Evolutionary conservation across 805 yeast species (phyloP), one percentile per base, ranked within the genome.

Genomic region (Myxozyma lipomycoides): DNA sequence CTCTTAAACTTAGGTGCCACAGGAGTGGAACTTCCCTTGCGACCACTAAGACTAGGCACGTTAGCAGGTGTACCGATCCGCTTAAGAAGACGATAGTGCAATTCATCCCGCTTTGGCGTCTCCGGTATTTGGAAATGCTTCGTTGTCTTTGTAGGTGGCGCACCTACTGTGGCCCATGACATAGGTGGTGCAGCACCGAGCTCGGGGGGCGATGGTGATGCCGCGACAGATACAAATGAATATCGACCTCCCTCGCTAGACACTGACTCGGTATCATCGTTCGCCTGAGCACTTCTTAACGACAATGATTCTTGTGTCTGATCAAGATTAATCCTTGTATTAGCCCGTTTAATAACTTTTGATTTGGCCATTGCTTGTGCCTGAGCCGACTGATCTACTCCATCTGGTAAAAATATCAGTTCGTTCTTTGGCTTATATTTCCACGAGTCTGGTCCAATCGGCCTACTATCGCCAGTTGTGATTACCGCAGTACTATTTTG

Each of bases 201-300:
- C 19, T 44, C 49, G 15, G 50, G 38, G 15, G 56, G 52, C 25
- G 56, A 45, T 9, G 58, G 58, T 15, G 58, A 51, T 18, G 51
- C 37, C 40, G 43, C 44, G 3, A 38, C 28, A 10, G 55, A 35
- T 1, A 55, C 48, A 30, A 55, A 45, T 3, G 56, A 46, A 30
- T 43, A 55, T 12, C 58, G 32, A n/a, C 28, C 32, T n/a, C 38
- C 36, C 15, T 6, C 19, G n/a, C 6, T 5, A 6, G n/a, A 19
- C 6, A 22, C 24, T 17, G 43, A n/a, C n/a, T 32, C 9, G 23
- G 24, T 37, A 12, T 28, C 32, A 28, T 28, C 32, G 32, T 28
- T 28, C 12, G 32, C 32, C 32, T 28, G 32, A 9, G 32, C 32
- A 12, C 12, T 12, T n/a, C n/a, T n/a, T 28, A 28, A 12, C 32